Evolutionary conservation across 345 rosid genomes (phyloP), one percentile per base, ranked within the genome.

Genomic region (Syzygium aqueum): DNA sequence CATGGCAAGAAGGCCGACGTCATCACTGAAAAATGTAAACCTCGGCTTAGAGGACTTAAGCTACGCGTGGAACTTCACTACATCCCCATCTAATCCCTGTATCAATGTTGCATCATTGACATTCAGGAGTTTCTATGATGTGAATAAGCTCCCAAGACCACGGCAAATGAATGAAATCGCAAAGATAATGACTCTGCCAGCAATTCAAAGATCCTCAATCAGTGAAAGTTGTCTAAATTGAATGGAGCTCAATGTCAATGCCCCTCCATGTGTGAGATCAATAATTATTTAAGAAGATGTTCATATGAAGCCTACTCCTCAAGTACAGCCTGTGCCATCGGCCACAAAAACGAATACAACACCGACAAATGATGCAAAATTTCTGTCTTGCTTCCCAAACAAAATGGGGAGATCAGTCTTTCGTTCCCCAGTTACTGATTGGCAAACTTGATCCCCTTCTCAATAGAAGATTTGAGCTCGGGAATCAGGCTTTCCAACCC

Each of bases 361-460:
- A 87, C 63, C 37, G 51, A 49, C 59, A 85, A 85, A 77, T 85
- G 78, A 87, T 85, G 87, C 89, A 88, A 90, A 90, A 88, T 67
- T 57, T 84, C 80, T 12, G 80, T 40, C 83, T 53, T 53, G 85
- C 53, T 28, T 59, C 33, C 11, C 50, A 23, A 22, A 40, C 25
- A 27, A 80, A 85, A 53, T 40, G 61, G 17, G 46, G 87, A 51
- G 78, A 67, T 33, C 15, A 37, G 7, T 40, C 21, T 43, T 85
- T 49, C 37, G 67, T 63, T 27, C 25, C 51, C 57, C 85, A 59
- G 85, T 80, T 87, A 86, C 84, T 90, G 86, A 86, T 89, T 93
- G 88, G 95, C 96, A 86, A 94, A 96, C 83, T 94, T 90, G 90
- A 95, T 91, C 86, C 99, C 99, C 91, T 94, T 95, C 90, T 93